phyloP scores from a whole-genome alignment of 345 rosid genomes.

The Boechera divaricarpa region DNA sequence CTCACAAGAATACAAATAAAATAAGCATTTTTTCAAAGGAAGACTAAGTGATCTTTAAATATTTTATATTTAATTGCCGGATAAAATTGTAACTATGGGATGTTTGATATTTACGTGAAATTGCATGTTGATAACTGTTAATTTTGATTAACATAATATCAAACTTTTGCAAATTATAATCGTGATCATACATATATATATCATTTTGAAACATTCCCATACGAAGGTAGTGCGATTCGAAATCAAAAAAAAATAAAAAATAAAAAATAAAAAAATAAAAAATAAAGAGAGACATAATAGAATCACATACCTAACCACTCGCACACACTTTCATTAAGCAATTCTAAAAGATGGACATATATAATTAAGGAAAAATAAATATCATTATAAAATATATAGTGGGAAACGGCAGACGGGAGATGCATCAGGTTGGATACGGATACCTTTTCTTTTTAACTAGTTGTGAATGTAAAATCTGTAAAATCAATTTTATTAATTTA shows the following conservation, averaged over 20 bases:
- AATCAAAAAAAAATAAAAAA: not conserved
- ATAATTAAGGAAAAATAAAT: not conserved
- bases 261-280: not conserved
- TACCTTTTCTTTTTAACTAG: not conserved
- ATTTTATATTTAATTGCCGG: not conserved
- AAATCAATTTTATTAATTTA: not conserved
- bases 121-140: not conserved
- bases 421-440: constrained; percentile 9
- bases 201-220: not conserved
- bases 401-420: not conserved
- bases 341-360: not conserved
- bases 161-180: not conserved
- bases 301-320: constrained; percentile 49
- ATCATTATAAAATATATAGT: constrained; percentile 4
- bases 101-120: not conserved
- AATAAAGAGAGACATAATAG: not conserved
- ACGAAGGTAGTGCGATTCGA: constrained; percentile 34
- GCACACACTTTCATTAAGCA: constrained; percentile 32
- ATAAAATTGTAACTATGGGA: not conserved
- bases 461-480: not conserved
- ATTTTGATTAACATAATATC: not conserved
- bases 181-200: not conserved
- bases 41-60: not conserved
- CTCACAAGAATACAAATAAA: not conserved
- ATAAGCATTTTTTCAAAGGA: not conserved